Evolutionary conservation across 2,329 filamentous ascomycete genomes (phyloP), one percentile per base, ranked within the genome.

Genomic region (Fusarium sp.): DNA sequence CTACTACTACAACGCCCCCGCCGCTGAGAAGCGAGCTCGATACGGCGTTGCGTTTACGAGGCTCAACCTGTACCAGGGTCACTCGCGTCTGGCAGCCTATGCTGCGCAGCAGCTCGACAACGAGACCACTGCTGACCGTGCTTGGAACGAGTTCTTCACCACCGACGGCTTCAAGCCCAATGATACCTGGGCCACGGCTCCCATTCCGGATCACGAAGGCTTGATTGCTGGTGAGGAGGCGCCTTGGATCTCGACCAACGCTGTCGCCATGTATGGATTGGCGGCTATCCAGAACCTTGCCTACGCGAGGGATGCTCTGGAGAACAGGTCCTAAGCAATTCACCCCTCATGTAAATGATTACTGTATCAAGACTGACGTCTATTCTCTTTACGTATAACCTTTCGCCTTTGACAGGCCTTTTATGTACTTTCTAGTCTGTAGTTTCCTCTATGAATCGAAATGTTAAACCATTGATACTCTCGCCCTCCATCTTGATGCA

Each of bases 21-120:
- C 72, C 0, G 77, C 73, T 0, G 82, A 86, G 71, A 84, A 88
- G 69, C 70, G 66, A 2, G 76, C 78, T 2, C 78, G 83, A 0
- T 88, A 86, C 59, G 84, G 84, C 7, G 67, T 69, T 1, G 71
- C 72, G 42, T 87, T 83, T 53, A 73, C 79, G n/a, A 77, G 59
- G 4, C 57, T 81, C 5, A 82, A 72, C 42, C 71, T 87, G 44
- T 74, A 75, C 43, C 85, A 88, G 66, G 84, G 80, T 0, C 85
- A 88, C 67, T 86, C 84, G 2, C 79, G 84, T 2, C 74, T 87
- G 8, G 82, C 84, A 1, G 85, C 84, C 0, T 86, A 83, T 62
- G 80, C 77, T 3, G 82, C 83, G 0, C 67, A 71, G 19, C 72
- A 76, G 50, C 67, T 71, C 1, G 71, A 72, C 5, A 84, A 86